Evolutionary conservation across 2,329 filamentous ascomycete genomes (phyloP), one percentile per base, ranked within the genome.

Genomic region (Tricladium varicosporioides): DNA sequence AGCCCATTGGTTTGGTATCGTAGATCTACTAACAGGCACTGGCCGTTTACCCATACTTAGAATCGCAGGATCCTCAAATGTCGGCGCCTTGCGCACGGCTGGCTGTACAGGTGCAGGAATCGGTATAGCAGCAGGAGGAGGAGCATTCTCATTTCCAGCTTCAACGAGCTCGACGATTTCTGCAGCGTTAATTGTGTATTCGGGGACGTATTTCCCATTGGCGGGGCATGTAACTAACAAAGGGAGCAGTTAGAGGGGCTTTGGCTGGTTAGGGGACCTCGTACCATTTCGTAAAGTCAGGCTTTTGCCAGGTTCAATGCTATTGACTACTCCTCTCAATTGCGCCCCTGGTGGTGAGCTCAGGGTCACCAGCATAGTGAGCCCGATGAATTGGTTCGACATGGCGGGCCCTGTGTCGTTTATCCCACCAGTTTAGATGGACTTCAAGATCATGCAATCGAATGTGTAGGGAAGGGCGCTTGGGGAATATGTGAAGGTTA

Each of bases 361-460:
- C 46, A 72, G 64, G 22, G 70, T 71, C 62, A 72, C 70, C 64
- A 71, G 57, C 69, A 72, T 71, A 54, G 67, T 70, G 58, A 71
- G 67, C 19, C 70, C 70, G 44, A 72, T 70, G 53, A 72, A 71
- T 53, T 67, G 64, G 55, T 66, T 66, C 58, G 67, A 66, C 69
- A 71, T 71, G 40, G 49, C 60, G 53, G 50, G 50, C 53, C 40
- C 32, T 27, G 54, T 59, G 42, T 59, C 14, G 50, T 58, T 51
- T 49, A 54, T 60, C 40, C 54, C 53, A 58, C 31, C 53, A 7
- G 44, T 58, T 48, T 40, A 48, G 51, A 45, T 14, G 32, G 43
- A 16, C 2, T 46, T 40, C 46, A 36, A 27, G 48, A 51, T 31
- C 33, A 49, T 33, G 52, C 48, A 58, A 50, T 16, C 18, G 31